Evolutionary conservation across 805 yeast genomes (phyloP).

Genomic region (Scheffersomyces lignosus): DNA sequence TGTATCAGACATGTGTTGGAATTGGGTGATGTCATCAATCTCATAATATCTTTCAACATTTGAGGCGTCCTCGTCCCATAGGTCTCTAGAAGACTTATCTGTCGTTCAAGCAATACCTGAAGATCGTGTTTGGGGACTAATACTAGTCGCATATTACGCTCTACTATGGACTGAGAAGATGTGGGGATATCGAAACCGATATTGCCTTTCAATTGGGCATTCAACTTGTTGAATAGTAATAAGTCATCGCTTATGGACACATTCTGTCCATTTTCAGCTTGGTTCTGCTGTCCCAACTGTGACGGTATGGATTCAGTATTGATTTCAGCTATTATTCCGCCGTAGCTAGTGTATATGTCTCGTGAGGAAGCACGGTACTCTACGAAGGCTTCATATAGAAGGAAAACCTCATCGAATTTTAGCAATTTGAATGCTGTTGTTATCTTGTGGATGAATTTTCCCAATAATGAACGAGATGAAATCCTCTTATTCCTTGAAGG

Average conservation of each 20-base stretch:
- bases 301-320: background rate
- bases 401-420: constrained; percentile 47
- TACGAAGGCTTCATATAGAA: constrained; percentile 37
- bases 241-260: constrained; percentile 1
- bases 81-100: constrained; percentile 51
- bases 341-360: constrained; percentile 16
- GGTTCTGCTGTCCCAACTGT: background rate
- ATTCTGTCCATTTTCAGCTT: too few species aligned
- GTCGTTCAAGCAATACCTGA: constrained; percentile 49
- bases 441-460: constrained; percentile 44
- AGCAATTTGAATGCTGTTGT: constrained; percentile 41
- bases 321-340: constrained; percentile 3
- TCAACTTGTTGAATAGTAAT: constrained; percentile 3
- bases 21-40: constrained; percentile 44
- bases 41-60: constrained; percentile 41
- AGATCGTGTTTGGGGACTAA: constrained; percentile 54
- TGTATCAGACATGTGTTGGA: constrained; percentile 39
- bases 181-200: constrained; percentile 11
- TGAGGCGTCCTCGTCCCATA: constrained; percentile 52
- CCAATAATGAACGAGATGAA: constrained; percentile 31
- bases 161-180: constrained; percentile 3
- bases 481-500: constrained; percentile 3
- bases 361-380: constrained; percentile 29
- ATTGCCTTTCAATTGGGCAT: constrained; percentile 4
- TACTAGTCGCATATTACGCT: background rate